Percentiles rank a stretch among this genome's conserved stretches.
phyloP scores from a whole-genome alignment of 306 rosid species.

The Corylus americana region DNA sequence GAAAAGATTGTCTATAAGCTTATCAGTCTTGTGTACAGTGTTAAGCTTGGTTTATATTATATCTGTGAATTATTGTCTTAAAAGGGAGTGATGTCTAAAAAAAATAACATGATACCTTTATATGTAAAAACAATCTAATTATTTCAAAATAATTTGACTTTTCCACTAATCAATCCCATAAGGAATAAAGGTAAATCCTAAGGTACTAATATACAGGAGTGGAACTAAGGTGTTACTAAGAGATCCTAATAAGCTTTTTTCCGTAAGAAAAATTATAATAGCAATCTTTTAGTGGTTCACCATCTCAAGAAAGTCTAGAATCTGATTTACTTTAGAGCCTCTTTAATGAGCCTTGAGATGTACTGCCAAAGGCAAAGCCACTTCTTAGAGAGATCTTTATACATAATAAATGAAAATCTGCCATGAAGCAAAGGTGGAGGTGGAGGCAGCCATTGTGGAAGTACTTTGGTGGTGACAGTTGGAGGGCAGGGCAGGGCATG shows the following conservation, averaged over 20 bases:
- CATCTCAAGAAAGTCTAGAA: background rate
- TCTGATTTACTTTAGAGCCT: background rate
- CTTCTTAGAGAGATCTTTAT: background rate
- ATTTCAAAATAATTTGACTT: background rate
- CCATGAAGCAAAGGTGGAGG: background rate
- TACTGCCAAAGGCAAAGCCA: background rate
- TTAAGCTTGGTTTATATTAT: background rate
- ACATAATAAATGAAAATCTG: background rate
- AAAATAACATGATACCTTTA: background rate
- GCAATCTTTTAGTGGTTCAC: background rate
- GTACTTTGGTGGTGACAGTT: background rate
- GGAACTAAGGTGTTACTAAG: background rate
- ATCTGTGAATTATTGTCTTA: background rate
- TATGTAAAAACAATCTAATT: background rate
- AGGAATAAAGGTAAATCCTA: background rate
- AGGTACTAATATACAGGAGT: background rate
- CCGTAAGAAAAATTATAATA: background rate
- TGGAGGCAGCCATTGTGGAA: background rate
- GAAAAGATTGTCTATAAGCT: background rate
- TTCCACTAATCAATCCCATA: background rate
- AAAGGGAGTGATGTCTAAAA: background rate
- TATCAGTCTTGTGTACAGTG: background rate
- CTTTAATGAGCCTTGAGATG: background rate
- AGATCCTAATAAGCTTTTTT: background rate
- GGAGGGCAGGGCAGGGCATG: background rate